Conservation (phyloP, 306 rosid genomes). For the Datisca glomerata region DNA sequence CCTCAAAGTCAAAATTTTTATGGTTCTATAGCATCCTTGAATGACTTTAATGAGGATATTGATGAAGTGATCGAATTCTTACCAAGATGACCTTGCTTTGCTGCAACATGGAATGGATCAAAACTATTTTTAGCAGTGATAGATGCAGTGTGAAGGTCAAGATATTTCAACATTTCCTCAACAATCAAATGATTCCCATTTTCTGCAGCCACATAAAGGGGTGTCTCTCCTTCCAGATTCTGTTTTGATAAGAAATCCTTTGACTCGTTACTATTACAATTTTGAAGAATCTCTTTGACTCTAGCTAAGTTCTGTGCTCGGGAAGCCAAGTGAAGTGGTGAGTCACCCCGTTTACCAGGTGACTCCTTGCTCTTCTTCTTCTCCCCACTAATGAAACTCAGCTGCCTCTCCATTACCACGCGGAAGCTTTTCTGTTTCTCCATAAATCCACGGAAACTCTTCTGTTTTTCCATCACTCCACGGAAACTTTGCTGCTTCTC, state of each 20-base stretch:
- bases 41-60: not conserved
- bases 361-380: constrained; percentile 38
- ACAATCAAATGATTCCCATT: constrained; percentile 56
- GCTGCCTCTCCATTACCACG: constrained; percentile 49
- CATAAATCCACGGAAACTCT: constrained; percentile 74
- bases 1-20: constrained; percentile 8
- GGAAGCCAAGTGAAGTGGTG: constrained; percentile 65
- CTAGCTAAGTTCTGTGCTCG: constrained; percentile 54
- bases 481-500: constrained; percentile 47
- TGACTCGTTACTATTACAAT: constrained; percentile 23
- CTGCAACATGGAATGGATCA: constrained; percentile 82
- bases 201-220: constrained; percentile 84
- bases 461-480: constrained; percentile 46
- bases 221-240: constrained; percentile 86
- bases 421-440: constrained; percentile 66
- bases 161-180: constrained; percentile 60
- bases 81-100: constrained; percentile 93
- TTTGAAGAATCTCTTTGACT: constrained; percentile 52
- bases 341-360: constrained; percentile 47
- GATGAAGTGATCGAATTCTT: constrained; percentile 15
- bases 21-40: not conserved
- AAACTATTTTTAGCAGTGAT: constrained; percentile 67
- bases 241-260: constrained; percentile 48
- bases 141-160: constrained; percentile 76
- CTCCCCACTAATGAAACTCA: constrained; percentile 39